phyloP scores from a whole-genome alignment of 1,284 basidiomycete genomes.

The Trametes polyzona region DNA sequence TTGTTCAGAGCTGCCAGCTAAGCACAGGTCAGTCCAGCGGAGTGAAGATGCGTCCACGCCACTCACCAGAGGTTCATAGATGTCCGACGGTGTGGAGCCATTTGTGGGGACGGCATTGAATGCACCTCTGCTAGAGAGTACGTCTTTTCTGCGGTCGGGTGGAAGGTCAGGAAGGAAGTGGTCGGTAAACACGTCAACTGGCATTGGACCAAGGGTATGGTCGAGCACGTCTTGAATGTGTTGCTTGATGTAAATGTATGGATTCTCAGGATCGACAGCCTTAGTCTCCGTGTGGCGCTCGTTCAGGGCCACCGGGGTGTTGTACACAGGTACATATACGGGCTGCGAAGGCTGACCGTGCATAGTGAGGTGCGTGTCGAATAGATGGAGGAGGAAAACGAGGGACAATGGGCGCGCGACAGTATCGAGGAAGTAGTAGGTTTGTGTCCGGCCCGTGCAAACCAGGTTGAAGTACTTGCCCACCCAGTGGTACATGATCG shows the following conservation, averaged over 20 bases:
- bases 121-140: neutral
- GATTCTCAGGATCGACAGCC: neutral
- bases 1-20: conserved; percentile 1
- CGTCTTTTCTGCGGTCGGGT: neutral
- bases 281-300: neutral
- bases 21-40: no score
- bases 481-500: no score
- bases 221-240: neutral
- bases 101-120: neutral
- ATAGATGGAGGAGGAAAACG: no score
- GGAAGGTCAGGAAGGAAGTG: neutral
- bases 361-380: no score
- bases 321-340: no score
- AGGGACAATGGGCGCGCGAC: no score
- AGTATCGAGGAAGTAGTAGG: no score
- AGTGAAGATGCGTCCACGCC: neutral
- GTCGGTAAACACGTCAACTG: neutral
- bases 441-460: no score
- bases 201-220: conserved; percentile 1
- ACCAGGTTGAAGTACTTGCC: no score
- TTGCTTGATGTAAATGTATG: neutral
- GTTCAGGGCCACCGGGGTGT: conserved; percentile 1
- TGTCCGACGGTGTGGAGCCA: neutral
- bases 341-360: no score
- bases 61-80: conserved; percentile 4